Percentiles rank a stretch among this genome's conserved stretches.
Conservation (phyloP, 768 basidiomycete species). For the Termitomyces eurrhizus region DNA sequence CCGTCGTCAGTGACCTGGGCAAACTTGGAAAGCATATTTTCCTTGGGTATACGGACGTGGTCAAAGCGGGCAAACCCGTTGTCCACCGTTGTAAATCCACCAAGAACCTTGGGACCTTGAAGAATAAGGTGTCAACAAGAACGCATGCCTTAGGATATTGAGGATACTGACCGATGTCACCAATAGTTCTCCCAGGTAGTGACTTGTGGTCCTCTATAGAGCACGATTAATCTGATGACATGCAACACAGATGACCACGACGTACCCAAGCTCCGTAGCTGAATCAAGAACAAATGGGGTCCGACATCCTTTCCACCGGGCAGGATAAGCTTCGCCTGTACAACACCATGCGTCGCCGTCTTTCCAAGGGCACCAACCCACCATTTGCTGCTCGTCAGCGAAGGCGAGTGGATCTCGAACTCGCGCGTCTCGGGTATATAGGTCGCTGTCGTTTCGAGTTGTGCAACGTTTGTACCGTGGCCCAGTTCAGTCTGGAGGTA, state of each 20-base stretch:
- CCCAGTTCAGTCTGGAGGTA: slow-evolving; percentile 79
- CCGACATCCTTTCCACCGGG: slow-evolving; percentile 58
- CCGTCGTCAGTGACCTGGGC: slow-evolving; percentile 66
- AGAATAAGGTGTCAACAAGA: background rate
- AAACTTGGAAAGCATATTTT: slow-evolving; percentile 73
- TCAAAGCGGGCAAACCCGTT: slow-evolving; percentile 69
- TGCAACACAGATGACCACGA: background rate
- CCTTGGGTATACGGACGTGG: slow-evolving; percentile 62
- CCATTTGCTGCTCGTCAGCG: slow-evolving; percentile 75
- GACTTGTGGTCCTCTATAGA: slow-evolving; percentile 52
- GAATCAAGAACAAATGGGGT: slow-evolving; percentile 74
- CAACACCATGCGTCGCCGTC: slow-evolving; percentile 70
- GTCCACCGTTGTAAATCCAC: slow-evolving; percentile 47
- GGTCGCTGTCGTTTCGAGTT: slow-evolving; percentile 73
- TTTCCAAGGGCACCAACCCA: slow-evolving; percentile 76
- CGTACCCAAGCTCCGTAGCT: slow-evolving; percentile 58
- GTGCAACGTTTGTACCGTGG: slow-evolving; percentile 68
- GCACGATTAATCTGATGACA: background rate
- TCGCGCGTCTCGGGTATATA: slow-evolving; percentile 62
- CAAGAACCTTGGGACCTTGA: slow-evolving; percentile 56
- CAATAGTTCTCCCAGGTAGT: slow-evolving; percentile 58
- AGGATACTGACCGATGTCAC: slow-evolving; percentile 55
- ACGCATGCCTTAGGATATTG: background rate
- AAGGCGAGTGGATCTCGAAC: slow-evolving; percentile 76
- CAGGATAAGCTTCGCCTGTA: slow-evolving; percentile 72